A percentile compares a stretch with the other conserved stretches of the same genome.
Conservation (phyloP, 192 early-diverging fungal genomes). For the Backusella macrospora region DNA sequence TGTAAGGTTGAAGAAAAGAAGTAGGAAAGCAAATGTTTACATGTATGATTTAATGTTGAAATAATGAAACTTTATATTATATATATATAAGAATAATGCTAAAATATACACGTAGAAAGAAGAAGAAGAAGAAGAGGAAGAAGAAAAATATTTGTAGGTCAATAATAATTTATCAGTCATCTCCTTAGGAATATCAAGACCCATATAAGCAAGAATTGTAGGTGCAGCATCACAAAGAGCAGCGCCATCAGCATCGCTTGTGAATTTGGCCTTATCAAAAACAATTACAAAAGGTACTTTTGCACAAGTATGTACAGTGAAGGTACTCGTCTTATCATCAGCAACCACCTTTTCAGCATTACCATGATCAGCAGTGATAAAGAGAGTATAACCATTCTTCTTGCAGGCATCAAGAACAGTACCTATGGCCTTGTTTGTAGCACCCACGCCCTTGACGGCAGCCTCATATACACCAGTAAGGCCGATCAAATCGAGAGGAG, state of each 20-base stretch:
- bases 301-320: conserved; percentile 94
- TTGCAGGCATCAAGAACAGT: conserved; percentile 94
- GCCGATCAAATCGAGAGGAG: conserved; percentile 95
- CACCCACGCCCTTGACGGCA: conserved; percentile 88
- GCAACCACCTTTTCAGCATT: conserved; percentile 99
- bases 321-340: conserved; percentile 80
- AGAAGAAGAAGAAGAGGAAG: no score
- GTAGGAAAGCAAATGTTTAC: not conserved
- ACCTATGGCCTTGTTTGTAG: conserved; percentile 95
- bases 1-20: not conserved
- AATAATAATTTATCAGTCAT: conserved; percentile 88
- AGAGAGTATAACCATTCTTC: conserved; percentile 83
- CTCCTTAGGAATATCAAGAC: conserved; percentile 85
- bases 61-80: no score
- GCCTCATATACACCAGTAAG: conserved; percentile 96
- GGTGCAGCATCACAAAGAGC: conserved; percentile 96
- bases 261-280: conserved; percentile 51
- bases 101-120: no score
- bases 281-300: conserved; percentile 94
- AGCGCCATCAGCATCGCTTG: conserved; percentile 56
- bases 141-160: not conserved
- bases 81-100: not conserved
- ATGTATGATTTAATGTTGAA: not conserved
- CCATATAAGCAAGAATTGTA: conserved; percentile 92
- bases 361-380: conserved; percentile 98